Base-by-base conservation (phyloP, 345 rosid genomes). In the Aquilaria sinensis region DNA sequence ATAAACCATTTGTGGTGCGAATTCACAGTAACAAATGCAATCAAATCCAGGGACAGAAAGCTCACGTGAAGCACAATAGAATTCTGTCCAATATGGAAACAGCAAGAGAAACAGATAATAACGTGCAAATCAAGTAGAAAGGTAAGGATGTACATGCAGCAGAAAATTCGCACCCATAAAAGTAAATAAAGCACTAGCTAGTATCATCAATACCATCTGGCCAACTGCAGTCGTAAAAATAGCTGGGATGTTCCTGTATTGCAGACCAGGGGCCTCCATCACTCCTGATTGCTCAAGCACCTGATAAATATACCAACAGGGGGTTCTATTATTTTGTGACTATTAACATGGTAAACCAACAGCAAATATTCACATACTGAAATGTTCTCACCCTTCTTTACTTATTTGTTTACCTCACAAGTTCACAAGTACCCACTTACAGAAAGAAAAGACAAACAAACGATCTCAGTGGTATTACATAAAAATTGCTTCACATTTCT, bases 221-320 rank as follows among this genome's bases (percentile, higher is more conserved):
- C 92, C 96, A 71, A 83, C 63, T 54, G 97, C 86, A 31, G 94
- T 87, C 33, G 90, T 77, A 6, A 71, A 61, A 47, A 73, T 51
- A 31, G 83, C 75, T 7, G 90, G 81, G 37, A 66, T 58, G 65
- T 75, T 74, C 71, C 83, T 73, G 66, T 65, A 82, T 53, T 56
- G 48, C 63, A 85, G 72, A 34, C 81, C 82, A 55, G 87, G 83
- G 46, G 60, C 78, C 73, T 86, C 94, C 6, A 75, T 29, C 57
- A 72, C 86, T 46, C 75, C 74, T 61, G 92, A 84, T 69, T 84
- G 86, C 79, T 90, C 96, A 58, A 86, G 70, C 67, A 84, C 57
- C 96, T 92, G 81, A 60, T 60, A 50, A 45, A 57, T 34, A 41
- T 49, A 47, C 51, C 14, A 59, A 15, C 43, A 34, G 61, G 56